Conservation (phyloP, 1,284 basidiomycete species). For the Waitea zeae region DNA sequence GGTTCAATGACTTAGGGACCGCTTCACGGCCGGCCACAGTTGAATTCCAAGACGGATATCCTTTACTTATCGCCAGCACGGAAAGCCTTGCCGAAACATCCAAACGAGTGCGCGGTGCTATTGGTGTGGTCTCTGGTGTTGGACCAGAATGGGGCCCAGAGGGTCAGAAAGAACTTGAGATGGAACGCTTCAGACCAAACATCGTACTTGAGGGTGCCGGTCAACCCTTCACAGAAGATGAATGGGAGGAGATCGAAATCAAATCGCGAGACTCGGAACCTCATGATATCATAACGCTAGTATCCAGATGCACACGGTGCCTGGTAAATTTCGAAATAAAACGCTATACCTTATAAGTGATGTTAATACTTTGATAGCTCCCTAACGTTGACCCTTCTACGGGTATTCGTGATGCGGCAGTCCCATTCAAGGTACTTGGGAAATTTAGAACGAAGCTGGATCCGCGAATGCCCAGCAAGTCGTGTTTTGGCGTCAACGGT, state of each 20-base stretch:
- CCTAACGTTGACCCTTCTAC: slow-evolving; percentile 53
- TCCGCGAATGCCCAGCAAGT: slow-evolving; percentile 22
- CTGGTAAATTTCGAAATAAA: slow-evolving; percentile 27
- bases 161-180: slow-evolving; percentile 28
- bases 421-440: slow-evolving; percentile 57
- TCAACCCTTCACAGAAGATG: slow-evolving; percentile 30
- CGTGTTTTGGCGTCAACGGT: slow-evolving; percentile 50
- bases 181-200: slow-evolving; percentile 61
- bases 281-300: slow-evolving; percentile 30
- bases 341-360: slow-evolving; percentile 2
- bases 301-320: slow-evolving; percentile 52
- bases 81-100: slow-evolving; percentile 28
- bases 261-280: slow-evolving; percentile 2
- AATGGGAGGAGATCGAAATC: slow-evolving; percentile 39
- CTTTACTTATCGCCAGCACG: slow-evolving; percentile 44
- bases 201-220: slow-evolving; percentile 43
- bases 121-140: slow-evolving; percentile 23
- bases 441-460: slow-evolving; percentile 46
- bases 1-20: slow-evolving; percentile 27
- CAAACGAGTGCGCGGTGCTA: slow-evolving; percentile 5
- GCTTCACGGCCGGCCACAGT: neutral
- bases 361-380: slow-evolving; percentile 30
- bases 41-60: slow-evolving; percentile 54
- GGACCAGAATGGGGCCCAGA: slow-evolving; percentile 32
- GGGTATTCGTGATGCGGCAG: slow-evolving; percentile 48